These are phyloP conservation scores for Lipomyces lipofer DNA, from an alignment of 805 yeast genomes.

Conservation along the genomic window DNA sequence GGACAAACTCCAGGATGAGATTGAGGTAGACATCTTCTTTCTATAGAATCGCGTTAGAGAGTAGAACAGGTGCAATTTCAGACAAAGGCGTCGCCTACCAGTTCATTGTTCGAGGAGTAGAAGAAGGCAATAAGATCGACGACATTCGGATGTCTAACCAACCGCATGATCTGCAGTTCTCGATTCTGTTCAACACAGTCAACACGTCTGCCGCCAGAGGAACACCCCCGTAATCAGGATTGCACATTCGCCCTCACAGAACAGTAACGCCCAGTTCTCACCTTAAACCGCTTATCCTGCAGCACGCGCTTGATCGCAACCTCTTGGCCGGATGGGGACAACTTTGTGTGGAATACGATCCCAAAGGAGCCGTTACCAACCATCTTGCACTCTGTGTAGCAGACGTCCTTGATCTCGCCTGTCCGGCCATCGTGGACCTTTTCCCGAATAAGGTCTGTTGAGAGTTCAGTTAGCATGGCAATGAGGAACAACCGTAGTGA, in stretches of 20 bases:
- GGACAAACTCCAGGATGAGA: conserved; percentile 86
- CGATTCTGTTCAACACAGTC: conserved; percentile 60
- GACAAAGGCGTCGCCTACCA: conserved; percentile 13
- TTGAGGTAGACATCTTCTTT: conserved; percentile 84
- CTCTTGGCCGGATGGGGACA: conserved; percentile 69
- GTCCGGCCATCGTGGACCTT: conserved; percentile 71
- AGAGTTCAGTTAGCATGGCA: conserved; percentile 2
- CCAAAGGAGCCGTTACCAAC: conserved; percentile 99
- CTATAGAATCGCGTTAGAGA: conserved; percentile 50
- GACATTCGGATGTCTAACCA: conserved; percentile 80
- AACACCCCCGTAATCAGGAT: neutral
- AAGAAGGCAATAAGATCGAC: conserved; percentile 86
- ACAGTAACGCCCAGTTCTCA: conserved; percentile 37
- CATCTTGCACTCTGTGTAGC: conserved; percentile 80
- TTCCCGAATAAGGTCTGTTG: conserved; percentile 42
- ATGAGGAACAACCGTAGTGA: neutral
- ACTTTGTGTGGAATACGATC: conserved; percentile 86
- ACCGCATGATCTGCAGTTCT: conserved; percentile 93
- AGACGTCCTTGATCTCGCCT: conserved; percentile 60
- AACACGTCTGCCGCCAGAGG: conserved; percentile 38
- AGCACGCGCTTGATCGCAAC: conserved; percentile 96
- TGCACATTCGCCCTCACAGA: neutral
- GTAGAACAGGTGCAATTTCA: conserved; percentile 35
- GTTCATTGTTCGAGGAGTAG: conserved; percentile 53
- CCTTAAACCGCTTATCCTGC: conserved; percentile 91